Evolutionary conservation across 805 yeast genomes (phyloP).

Genomic region (Komagataella phaffii): DNA sequence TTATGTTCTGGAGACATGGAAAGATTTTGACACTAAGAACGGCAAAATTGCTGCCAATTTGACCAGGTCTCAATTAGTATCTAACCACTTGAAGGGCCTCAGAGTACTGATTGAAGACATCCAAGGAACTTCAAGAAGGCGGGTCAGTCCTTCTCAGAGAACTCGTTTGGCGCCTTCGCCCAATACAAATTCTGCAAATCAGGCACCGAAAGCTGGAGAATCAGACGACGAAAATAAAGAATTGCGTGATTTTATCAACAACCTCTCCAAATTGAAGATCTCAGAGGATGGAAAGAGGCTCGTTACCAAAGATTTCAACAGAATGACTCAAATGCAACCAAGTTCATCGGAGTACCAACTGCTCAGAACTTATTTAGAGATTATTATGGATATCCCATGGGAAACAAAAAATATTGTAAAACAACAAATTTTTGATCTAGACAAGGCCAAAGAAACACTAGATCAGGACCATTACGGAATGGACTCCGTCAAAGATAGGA

Average conservation of each 20-base stretch:
- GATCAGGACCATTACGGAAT: slow-evolving; percentile 75
- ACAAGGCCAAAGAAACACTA: slow-evolving; percentile 37
- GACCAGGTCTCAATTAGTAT: slow-evolving; percentile 13
- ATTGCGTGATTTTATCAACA: slow-evolving; percentile 16
- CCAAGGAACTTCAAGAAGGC: slow-evolving; percentile 1
- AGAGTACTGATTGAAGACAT: slow-evolving; percentile 12
- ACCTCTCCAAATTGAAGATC: slow-evolving; percentile 18
- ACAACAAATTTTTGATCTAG: slow-evolving; percentile 31
- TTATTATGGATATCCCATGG: slow-evolving; percentile 57
- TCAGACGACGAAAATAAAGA: slow-evolving; percentile 26
- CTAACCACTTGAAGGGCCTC: slow-evolving; percentile 14
- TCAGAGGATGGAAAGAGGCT: slow-evolving; percentile 27
- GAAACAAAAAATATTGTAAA: slow-evolving; percentile 16
- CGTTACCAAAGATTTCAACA: slow-evolving; percentile 34
- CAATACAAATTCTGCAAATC: slow-evolving; percentile 3
- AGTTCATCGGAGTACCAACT: slow-evolving; percentile 54
- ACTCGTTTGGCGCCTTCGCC: slow-evolving; percentile 1
- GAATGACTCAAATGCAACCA: slow-evolving; percentile 40
- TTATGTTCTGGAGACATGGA: slow-evolving; percentile 16
- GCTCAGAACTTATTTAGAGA: slow-evolving; percentile 48
- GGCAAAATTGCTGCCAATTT: slow-evolving; percentile 11
- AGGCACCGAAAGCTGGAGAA: slow-evolving; percentile 14
- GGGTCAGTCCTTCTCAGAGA: background rate
- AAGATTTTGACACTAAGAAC: slow-evolving; percentile 9
- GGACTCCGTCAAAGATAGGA: slow-evolving; percentile 56